Evolutionary conservation across 257 asterid species (phyloP), one percentile per base, ranked within the genome.

Genomic region (Osmanthus fragrans): DNA sequence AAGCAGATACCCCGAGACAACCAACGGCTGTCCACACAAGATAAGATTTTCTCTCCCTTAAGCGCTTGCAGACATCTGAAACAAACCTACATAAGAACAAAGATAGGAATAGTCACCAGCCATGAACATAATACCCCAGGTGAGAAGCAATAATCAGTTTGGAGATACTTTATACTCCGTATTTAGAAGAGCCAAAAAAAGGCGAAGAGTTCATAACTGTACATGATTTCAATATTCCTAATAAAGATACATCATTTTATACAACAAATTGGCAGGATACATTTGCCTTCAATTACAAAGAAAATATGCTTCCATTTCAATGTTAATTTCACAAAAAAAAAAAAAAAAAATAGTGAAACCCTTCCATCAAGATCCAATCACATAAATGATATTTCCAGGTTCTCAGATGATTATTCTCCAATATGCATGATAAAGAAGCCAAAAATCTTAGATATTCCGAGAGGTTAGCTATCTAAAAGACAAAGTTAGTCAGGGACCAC

Each of bases 11-110:
- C 66, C 99, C 99, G 23, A 95, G 96, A 79, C 94, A 88, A 71
- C 91, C 96, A 75, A 90, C 98, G 32, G 99, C 99, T 82, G 89
- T 85, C 86, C 92, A 95, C 80, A 95, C 86, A 58, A 95, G 92
- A 83, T 93, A 95, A 23, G 95, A 85, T 84, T 93, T 95, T 78
- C 63, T 88, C 88, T 95, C 98, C 82, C 83, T 85, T 85, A 95
- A 80, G 76, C 86, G 96, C 86, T 85, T 88, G 82, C 97, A 93
- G 7, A 89, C 88, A 73, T 89, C 89, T 74, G 80, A 37, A 36
- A 95, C 98, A 66, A 91, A 93, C 86, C 99, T 93, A 64, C 73
- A 74, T 47, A 72, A 67, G 70, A 78, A 79, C 58, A 71, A 80
- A 49, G 81, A 63, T 70, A 45, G 71, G 71, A 60, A 47, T 34